These are phyloP conservation scores for Dillenia suffruticosa DNA, from an alignment of 164 flowering plant genomes.

Conservation along the genomic window DNA sequence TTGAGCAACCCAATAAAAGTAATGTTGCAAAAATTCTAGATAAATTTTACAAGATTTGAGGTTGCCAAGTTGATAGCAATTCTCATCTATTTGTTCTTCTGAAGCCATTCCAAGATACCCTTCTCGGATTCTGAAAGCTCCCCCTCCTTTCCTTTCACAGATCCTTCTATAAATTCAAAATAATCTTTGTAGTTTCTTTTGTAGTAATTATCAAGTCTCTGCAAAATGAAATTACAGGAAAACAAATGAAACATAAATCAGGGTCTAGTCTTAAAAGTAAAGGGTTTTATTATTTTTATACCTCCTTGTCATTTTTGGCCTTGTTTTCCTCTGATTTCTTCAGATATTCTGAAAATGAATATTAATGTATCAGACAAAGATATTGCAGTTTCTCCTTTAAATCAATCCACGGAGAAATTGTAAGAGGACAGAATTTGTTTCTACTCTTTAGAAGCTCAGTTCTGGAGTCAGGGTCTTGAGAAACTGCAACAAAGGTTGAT, in stretches of 20 bases:
- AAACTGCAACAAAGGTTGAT: slow-evolving; percentile 15
- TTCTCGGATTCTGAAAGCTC: slow-evolving; percentile 74
- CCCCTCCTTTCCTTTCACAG: slow-evolving; percentile 45
- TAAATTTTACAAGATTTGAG: too few species aligned
- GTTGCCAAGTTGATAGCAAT: too few species aligned
- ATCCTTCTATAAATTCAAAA: slow-evolving; percentile 73
- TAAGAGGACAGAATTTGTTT: neutral
- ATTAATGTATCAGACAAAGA: neutral
- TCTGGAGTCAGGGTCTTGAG: slow-evolving; percentile 31
- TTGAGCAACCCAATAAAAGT: too few species aligned
- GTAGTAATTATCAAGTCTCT: slow-evolving; percentile 86
- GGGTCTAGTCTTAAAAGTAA: neutral
- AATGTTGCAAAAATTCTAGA: too few species aligned
- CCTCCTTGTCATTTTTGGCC: slow-evolving; percentile 87
- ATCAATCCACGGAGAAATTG: too few species aligned
- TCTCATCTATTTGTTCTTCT: slow-evolving; percentile 38
- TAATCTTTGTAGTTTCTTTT: slow-evolving; percentile 91
- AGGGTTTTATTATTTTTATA: slow-evolving; percentile 5
- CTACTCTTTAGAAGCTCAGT: slow-evolving; percentile 57
- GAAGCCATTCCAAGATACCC: slow-evolving; percentile 81
- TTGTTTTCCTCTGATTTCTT: slow-evolving; percentile 88
- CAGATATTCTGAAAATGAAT: slow-evolving; percentile 43
- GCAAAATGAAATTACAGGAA: neutral
- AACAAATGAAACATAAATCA: neutral
- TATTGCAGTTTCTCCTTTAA: too few species aligned